Evolutionary conservation across 2,329 filamentous ascomycete species (phyloP).

Genomic region (Epichloe baconii): DNA sequence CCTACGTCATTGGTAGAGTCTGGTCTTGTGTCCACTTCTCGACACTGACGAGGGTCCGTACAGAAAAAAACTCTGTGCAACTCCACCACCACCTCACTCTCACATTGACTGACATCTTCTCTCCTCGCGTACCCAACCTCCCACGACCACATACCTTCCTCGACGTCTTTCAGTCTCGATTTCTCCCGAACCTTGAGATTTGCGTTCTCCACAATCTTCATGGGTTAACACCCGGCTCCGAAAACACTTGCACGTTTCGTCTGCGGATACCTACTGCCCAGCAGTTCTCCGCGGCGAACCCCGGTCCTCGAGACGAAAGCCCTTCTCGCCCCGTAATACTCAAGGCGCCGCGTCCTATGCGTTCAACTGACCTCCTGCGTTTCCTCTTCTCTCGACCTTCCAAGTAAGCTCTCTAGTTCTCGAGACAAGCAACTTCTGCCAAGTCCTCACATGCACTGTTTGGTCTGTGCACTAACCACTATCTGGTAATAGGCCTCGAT

Average conservation of each 20-base stretch:
- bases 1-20: background rate
- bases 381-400: slow-evolving; percentile 81
- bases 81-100: background rate
- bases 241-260: background rate
- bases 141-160: background rate
- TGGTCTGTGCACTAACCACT: background rate
- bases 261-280: background rate
- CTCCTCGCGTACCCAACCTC: background rate
- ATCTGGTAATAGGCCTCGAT: slow-evolving; percentile 37
- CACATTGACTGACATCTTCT: background rate
- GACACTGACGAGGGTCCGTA: background rate
- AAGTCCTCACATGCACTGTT: background rate
- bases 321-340: background rate
- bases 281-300: background rate
- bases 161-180: background rate
- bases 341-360: slow-evolving; percentile 52
- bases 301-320: background rate
- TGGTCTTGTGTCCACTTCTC: background rate
- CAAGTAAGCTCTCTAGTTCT: slow-evolving; percentile 49
- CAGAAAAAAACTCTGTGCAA: background rate
- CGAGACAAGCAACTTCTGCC: background rate
- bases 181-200: background rate
- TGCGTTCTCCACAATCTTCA: background rate
- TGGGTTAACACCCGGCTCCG: background rate
- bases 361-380: slow-evolving; percentile 77